These are phyloP conservation scores for Cladosporium sp. DNA, from an alignment of 2,329 filamentous ascomycete species.

Conservation along the genomic window DNA sequence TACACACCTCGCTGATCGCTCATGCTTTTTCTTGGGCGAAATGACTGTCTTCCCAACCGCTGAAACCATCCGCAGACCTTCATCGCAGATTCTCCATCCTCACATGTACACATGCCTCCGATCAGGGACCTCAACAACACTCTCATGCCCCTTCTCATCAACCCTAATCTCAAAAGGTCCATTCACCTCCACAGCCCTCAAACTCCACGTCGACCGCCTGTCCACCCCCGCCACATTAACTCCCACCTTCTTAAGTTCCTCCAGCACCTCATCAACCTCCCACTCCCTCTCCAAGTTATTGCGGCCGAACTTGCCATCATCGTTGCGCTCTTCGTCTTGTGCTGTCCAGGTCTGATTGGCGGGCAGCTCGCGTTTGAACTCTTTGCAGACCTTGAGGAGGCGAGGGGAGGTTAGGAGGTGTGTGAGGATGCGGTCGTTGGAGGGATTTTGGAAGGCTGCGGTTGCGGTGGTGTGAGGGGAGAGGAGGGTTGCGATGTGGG, in stretches of 20 bases:
- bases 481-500: conserved; percentile 8
- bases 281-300: neutral
- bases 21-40: too few relatives aligned
- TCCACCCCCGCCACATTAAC: neutral
- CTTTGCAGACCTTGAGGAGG: neutral
- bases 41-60: too few relatives aligned
- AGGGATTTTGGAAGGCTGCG: neutral
- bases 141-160: conserved; percentile 6
- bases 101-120: conserved; percentile 2
- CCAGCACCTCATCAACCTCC: neutral
- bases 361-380: neutral
- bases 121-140: conserved; percentile 3
- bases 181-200: conserved; percentile 6
- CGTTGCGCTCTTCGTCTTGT: neutral
- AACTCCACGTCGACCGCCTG: neutral
- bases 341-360: neutral
- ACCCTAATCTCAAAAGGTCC: conserved; percentile 4
- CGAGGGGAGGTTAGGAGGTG: neutral
- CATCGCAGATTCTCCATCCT: neutral
- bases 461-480: neutral
- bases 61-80: neutral
- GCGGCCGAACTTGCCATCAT: neutral
- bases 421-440: neutral
- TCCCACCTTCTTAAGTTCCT: neutral
- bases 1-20: too few relatives aligned